Conservation (phyloP, 2,329 filamentous ascomycete genomes). For the Tricladium varicosporioides region DNA sequence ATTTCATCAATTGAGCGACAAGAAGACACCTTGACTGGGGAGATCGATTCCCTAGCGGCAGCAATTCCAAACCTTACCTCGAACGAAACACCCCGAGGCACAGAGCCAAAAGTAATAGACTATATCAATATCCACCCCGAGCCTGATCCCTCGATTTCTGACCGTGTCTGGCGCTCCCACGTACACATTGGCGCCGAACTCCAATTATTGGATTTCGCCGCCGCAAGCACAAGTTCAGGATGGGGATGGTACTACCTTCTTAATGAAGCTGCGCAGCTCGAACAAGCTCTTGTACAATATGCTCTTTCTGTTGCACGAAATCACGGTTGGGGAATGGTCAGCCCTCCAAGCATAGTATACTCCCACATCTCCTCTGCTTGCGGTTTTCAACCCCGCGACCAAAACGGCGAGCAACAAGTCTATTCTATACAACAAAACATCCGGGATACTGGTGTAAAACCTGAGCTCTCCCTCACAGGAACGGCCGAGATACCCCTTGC, state of each 20-base stretch:
- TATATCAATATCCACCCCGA: slow-evolving; percentile 75
- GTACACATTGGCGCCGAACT: slow-evolving; percentile 83
- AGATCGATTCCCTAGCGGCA: slow-evolving; percentile 73
- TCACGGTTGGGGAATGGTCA: slow-evolving; percentile 75
- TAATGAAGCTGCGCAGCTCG: slow-evolving; percentile 89
- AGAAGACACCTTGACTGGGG: slow-evolving; percentile 56
- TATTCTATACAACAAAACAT: slow-evolving; percentile 72
- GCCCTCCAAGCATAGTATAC: slow-evolving; percentile 89
- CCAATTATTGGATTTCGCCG: slow-evolving; percentile 86
- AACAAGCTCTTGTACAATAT: slow-evolving; percentile 90
- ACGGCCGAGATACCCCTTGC: slow-evolving; percentile 96
- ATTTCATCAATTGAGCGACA: slow-evolving; percentile 59
- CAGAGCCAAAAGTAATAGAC: slow-evolving; percentile 61
- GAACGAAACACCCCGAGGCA: slow-evolving; percentile 68
- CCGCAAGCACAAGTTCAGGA: slow-evolving; percentile 76
- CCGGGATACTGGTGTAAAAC: slow-evolving; percentile 60
- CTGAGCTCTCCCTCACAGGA: slow-evolving; percentile 74
- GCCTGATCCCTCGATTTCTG: slow-evolving; percentile 35
- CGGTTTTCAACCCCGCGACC: slow-evolving; percentile 90
- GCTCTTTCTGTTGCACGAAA: slow-evolving; percentile 70
- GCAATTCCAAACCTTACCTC: slow-evolving; percentile 86
- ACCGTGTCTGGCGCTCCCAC: slow-evolving; percentile 64
- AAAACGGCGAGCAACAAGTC: slow-evolving; percentile 87
- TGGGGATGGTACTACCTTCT: slow-evolving; percentile 98
- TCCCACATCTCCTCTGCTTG: slow-evolving; percentile 86